Base-by-base conservation (phyloP, 1,284 basidiomycete species). In the Cutaneotrichosporon sp. region DNA sequence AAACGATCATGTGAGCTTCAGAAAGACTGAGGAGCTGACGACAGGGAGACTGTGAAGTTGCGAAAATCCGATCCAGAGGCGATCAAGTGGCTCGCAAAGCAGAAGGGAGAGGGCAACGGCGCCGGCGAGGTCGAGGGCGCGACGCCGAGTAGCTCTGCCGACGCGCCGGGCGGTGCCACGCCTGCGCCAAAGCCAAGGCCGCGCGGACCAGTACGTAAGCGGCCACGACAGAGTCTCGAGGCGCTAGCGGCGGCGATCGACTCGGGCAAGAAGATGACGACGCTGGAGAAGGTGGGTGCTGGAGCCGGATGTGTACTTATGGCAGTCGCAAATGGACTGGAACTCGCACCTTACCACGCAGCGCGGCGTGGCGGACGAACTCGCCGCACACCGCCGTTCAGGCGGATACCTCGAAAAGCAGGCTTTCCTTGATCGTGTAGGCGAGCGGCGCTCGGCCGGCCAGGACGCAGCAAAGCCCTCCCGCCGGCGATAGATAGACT, bases 211-310 rank as follows among this genome's bases (percentile, higher is more conserved):
- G 43, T 60, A 10, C 63, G 70, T 5, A 70, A 70, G 41, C 57
- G 58, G 53, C 72, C 72, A n/a, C 62, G 72, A 12, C 68, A 69
- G 56, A 67, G 65, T 9, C 63, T 75, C 8, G 73, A 75, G 60
- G 56, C 62, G 10, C 70, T 75, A 65, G 66, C 72, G 2, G 71
- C 71, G 4, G 69, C 70, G 1, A 39, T 75, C 8, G 64, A 63
- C 46, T 63, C 59, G 37, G 71, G 70, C 13, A 75, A 73, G 63
- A 75, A 75, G 56, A 72, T 75, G 70, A 73, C 71, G 4, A 75
- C 72, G 8, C 55, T 74, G 21, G 73, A 74, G 50, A 75, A 75
- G 66, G 73, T 74, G 23, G 22, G 66, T 51, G 10, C 8, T 2
- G 2, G 8, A n/a, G n/a, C n/a, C n/a, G n/a, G n/a, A n/a, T 34